These are phyloP conservation scores for Verticillium albo-atrum DNA, from an alignment of 2,329 filamentous ascomycete genomes.

Conservation along the genomic window DNA sequence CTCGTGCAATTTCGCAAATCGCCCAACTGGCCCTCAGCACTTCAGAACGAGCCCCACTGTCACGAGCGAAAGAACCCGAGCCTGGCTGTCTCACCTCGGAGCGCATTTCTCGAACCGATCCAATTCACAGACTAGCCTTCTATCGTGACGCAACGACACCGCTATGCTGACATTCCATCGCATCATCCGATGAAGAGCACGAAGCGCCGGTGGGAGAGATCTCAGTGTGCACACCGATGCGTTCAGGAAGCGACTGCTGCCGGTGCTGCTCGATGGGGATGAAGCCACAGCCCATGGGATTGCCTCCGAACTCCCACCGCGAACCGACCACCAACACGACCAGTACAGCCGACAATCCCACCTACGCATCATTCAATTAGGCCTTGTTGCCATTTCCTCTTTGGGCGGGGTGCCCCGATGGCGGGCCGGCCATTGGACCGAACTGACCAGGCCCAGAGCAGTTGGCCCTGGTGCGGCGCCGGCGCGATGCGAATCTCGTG, in stretches of 20 bases:
- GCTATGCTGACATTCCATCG: neutral
- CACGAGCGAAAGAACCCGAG: neutral
- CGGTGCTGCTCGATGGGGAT: neutral
- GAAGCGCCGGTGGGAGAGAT: neutral
- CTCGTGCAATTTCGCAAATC: neutral
- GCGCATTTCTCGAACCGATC: neutral
- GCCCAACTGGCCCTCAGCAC: neutral
- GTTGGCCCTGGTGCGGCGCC: neutral
- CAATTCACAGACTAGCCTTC: neutral
- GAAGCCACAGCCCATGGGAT: neutral
- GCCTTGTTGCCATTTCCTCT: neutral
- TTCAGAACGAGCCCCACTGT: neutral
- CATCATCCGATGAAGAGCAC: neutral
- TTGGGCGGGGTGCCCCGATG: neutral
- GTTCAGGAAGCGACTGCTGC: neutral
- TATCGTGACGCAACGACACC: neutral
- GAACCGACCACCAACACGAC: neutral
- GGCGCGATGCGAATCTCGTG: neutral
- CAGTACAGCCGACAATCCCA: neutral
- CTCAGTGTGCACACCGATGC: neutral
- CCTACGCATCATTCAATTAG: neutral
- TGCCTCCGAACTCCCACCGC: neutral
- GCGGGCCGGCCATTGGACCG: neutral
- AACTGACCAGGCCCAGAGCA: neutral
- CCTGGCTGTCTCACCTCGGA: neutral